Evolutionary conservation across 225 moss, liverwort and hornwort genomes (phyloP).

Genomic region (Asterella californica): DNA sequence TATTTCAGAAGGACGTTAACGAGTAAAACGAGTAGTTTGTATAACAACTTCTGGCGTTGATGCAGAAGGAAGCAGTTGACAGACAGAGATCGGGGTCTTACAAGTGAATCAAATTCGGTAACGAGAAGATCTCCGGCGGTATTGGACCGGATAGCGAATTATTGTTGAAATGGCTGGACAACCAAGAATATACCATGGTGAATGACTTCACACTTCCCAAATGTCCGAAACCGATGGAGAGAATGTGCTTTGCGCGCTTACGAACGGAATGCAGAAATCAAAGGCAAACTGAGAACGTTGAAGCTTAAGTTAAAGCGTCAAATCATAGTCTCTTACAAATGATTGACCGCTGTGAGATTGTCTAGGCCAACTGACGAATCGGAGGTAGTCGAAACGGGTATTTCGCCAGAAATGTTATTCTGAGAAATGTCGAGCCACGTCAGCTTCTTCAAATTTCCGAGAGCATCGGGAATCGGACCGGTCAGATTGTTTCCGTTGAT

Average conservation of each 20-base stretch:
- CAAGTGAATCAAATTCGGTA: constrained; percentile 43
- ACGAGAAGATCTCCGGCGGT: constrained; percentile 52
- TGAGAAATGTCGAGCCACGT: constrained; percentile 39
- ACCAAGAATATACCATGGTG: background rate
- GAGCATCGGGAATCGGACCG: constrained; percentile 24
- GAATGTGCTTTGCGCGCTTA: background rate
- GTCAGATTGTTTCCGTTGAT: constrained; percentile 25
- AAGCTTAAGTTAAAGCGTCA: background rate
- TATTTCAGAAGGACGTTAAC: background rate
- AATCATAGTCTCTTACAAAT: constrained; percentile 41
- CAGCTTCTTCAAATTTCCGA: constrained; percentile 18
- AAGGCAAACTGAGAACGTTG: too few relatives aligned
- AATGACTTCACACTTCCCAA: background rate
- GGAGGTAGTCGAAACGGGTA: constrained; percentile 31
- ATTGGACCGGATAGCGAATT: constrained; percentile 53
- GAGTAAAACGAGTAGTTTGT: too few relatives aligned
- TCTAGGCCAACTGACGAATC: constrained; percentile 49
- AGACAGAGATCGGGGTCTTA: constrained; percentile 21
- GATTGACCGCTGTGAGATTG: constrained; percentile 34
- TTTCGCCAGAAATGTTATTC: background rate
- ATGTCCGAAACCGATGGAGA: background rate
- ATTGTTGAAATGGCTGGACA: constrained; percentile 72
- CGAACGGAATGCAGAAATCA: too few relatives aligned
- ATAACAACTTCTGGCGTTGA: background rate
- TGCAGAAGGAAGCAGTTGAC: background rate